These are phyloP conservation scores for Candida andamanensis DNA, from an alignment of 805 yeast genomes.

Conservation along the genomic window DNA sequence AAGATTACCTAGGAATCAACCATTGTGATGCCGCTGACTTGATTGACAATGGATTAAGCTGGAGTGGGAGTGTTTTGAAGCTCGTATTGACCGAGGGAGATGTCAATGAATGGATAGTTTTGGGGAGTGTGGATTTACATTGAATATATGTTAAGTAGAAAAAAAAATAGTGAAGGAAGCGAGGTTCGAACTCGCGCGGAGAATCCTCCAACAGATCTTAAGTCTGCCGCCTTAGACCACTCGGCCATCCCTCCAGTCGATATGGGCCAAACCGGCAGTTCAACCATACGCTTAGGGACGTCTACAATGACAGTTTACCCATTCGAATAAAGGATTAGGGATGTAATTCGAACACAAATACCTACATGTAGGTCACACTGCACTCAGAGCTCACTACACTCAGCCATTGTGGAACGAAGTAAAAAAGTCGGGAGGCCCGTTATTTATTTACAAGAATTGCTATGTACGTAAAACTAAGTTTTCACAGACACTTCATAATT, in stretches of 20 bases:
- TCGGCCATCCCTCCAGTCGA: conserved; percentile 46
- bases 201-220: conserved; percentile 45
- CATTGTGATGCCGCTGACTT: conserved; percentile 34
- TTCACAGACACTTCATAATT: too few species aligned
- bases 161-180: conserved; percentile 42
- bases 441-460: background rate
- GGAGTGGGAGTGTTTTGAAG: conserved; percentile 67
- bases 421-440: too few species aligned
- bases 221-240: conserved; percentile 51
- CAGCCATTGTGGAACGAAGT: too few species aligned
- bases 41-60: conserved; percentile 38
- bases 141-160: conserved; percentile 6
- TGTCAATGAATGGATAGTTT: conserved; percentile 59
- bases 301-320: too few species aligned
- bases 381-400: too few species aligned
- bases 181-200: conserved; percentile 54
- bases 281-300: too few species aligned
- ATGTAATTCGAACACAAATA: too few species aligned
- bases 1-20: conserved; percentile 55
- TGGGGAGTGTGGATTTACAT: conserved; percentile 50
- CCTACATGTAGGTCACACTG: too few species aligned
- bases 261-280: background rate
- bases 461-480: too few species aligned
- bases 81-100: conserved; percentile 71
- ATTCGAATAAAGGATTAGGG: too few species aligned